Conservation (phyloP, 371 early-diverging fungal genomes). For the Blastocladiella emersonii region DNA sequence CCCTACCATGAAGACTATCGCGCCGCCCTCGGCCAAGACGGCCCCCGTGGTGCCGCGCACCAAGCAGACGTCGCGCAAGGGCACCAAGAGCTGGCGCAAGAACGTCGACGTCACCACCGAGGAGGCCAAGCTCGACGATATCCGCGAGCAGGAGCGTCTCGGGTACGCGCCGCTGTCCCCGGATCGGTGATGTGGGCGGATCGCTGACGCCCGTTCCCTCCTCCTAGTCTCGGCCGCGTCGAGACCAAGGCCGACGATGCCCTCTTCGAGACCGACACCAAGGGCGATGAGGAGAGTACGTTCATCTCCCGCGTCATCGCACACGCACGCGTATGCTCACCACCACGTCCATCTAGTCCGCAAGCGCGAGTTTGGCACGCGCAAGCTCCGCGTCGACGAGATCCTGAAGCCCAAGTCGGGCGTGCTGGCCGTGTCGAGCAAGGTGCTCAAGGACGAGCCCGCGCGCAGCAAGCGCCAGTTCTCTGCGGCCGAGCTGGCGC, state of each 20-base stretch:
- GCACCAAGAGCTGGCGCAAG: slow-evolving; percentile 85
- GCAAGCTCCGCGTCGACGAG: slow-evolving; percentile 57
- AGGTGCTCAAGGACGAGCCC: slow-evolving; percentile 10
- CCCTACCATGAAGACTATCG: neutral
- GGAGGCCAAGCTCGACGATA: slow-evolving; percentile 58
- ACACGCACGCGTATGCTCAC: too few relatives aligned
- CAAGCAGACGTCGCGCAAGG: slow-evolving; percentile 52
- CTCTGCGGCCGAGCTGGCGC: neutral
- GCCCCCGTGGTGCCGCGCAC: slow-evolving; percentile 5
- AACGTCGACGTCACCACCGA: slow-evolving; percentile 72
- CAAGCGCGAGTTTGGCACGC: slow-evolving; percentile 26
- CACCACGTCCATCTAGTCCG: too few relatives aligned
- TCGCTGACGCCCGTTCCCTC: slow-evolving; percentile 5
- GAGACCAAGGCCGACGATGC: slow-evolving; percentile 34
- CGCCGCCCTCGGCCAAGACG: neutral
- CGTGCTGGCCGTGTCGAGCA: slow-evolving; percentile 4
- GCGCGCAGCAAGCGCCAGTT: neutral
- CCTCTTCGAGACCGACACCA: slow-evolving; percentile 61
- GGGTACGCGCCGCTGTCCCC: slow-evolving; percentile 33
- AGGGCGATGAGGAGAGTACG: slow-evolving; percentile 44
- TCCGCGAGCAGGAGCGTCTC: slow-evolving; percentile 55
- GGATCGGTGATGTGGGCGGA: slow-evolving; percentile 1
- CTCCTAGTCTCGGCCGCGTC: slow-evolving; percentile 37
- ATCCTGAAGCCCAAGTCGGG: slow-evolving; percentile 37
- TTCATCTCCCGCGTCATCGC: neutral